Conservation (phyloP, 2,329 filamentous ascomycete species). For the Xylariaceae sp. region DNA sequence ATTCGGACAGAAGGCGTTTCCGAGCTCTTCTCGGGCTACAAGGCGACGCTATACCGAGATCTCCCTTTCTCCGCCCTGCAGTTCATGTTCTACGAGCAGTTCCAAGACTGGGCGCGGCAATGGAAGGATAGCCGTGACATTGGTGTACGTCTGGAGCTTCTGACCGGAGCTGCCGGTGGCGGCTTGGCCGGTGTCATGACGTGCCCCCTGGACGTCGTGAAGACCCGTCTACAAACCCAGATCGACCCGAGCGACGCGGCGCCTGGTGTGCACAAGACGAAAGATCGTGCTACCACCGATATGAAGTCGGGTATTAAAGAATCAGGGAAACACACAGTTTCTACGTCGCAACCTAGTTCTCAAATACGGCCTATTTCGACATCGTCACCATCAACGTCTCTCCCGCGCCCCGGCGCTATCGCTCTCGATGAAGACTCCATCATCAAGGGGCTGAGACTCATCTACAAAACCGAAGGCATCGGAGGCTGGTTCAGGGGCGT, state of each 20-base stretch:
- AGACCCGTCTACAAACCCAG: slow-evolving; percentile 94
- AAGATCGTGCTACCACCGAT: slow-evolving; percentile 24
- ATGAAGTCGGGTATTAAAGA: slow-evolving; percentile 26
- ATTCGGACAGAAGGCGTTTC: slow-evolving; percentile 72
- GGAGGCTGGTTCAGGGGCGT: slow-evolving; percentile 92
- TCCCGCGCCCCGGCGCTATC: slow-evolving; percentile 70
- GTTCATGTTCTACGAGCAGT: slow-evolving; percentile 97
- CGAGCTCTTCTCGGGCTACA: slow-evolving; percentile 94
- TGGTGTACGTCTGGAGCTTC: slow-evolving; percentile 74
- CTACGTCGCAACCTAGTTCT: slow-evolving; percentile 34
- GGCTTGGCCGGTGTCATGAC: slow-evolving; percentile 91
- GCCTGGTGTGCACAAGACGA: slow-evolving; percentile 26
- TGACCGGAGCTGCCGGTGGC: slow-evolving; percentile 84
- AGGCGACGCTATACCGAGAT: slow-evolving; percentile 89
- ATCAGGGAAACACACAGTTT: slow-evolving; percentile 24
- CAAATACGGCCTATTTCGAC: slow-evolving; percentile 79
- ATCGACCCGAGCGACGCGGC: slow-evolving; percentile 47
- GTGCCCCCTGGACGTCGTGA: slow-evolving; percentile 94
- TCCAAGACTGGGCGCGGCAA: slow-evolving; percentile 71
- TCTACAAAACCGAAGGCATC: slow-evolving; percentile 85
- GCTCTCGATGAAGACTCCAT: slow-evolving; percentile 87
- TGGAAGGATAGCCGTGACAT: slow-evolving; percentile 80
- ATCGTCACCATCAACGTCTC: slow-evolving; percentile 79
- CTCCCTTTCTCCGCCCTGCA: slow-evolving; percentile 93
- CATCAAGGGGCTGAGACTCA: slow-evolving; percentile 73